phyloP scores from a whole-genome alignment of 2,329 filamentous ascomycete species.

The Gnomoniopsis smithogilvyi region DNA sequence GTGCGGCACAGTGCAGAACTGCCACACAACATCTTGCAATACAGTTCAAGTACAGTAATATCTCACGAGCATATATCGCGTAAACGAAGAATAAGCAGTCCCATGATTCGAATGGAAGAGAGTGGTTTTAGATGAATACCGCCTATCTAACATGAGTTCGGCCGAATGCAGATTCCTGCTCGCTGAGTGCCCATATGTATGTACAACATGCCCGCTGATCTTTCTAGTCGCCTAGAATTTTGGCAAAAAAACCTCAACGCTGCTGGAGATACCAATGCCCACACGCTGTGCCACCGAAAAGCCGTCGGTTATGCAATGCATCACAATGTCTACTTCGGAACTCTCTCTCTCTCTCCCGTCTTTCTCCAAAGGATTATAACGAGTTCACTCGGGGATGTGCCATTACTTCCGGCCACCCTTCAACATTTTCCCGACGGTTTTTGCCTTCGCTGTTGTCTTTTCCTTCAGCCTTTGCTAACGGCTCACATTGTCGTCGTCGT shows the following conservation, averaged over 20 bases:
- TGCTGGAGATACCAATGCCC: neutral
- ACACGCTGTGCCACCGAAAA: slow-evolving; percentile 1
- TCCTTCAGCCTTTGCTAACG: neutral
- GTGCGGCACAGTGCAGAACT: neutral
- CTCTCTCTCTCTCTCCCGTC: neutral
- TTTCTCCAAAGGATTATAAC: neutral
- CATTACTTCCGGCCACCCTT: neutral
- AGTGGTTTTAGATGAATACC: neutral
- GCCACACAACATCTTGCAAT: no score
- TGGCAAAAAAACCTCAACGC: no score
- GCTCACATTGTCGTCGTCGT: neutral
- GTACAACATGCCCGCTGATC: neutral
- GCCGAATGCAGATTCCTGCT: no score
- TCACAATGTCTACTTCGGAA: neutral
- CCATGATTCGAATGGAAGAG: no score
- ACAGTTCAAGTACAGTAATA: no score
- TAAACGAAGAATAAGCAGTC: no score
- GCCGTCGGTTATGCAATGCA: slow-evolving; percentile 13
- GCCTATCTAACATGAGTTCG: neutral
- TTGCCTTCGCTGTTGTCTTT: neutral
- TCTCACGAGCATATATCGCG: no score
- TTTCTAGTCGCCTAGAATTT: no score
- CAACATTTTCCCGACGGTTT: neutral
- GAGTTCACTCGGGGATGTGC: neutral
- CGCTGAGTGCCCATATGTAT: neutral